Evolutionary conservation across 306 rosid species (phyloP).

Genomic region (peach (Prunus persica)): DNA sequence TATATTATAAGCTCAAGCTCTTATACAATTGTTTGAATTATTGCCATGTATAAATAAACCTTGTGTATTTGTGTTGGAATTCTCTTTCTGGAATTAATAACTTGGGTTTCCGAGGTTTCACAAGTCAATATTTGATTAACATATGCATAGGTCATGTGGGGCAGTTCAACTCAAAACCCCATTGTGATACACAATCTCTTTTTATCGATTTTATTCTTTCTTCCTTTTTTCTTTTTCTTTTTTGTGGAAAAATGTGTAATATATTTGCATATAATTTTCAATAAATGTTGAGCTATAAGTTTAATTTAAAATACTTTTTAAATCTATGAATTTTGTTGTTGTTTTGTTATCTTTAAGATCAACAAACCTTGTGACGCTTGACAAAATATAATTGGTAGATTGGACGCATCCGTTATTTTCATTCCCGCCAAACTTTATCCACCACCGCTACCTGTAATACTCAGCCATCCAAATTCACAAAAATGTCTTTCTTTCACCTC

Average conservation of each 20-base stretch:
- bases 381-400: no score
- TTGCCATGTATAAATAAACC: not conserved
- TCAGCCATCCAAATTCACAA: not conserved
- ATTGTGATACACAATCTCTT: not conserved
- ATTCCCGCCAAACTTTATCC: not conserved
- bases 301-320: no score
- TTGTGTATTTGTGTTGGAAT: conserved; percentile 9
- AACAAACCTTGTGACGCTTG: no score
- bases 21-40: not conserved
- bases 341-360: no score
- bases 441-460: not conserved
- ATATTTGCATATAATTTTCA: no score
- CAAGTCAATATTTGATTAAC: not conserved
- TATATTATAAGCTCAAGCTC: not conserved
- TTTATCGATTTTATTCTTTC: not conserved
- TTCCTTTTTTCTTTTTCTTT: no score
- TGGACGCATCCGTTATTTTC: not conserved
- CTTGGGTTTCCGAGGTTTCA: conserved; percentile 1
- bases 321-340: no score
- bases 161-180: not conserved
- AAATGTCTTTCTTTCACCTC: not conserved
- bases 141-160: not conserved
- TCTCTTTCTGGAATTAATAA: not conserved
- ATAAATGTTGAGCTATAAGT: no score
- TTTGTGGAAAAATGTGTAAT: no score